These are phyloP conservation scores for Alternaria alternata DNA, from an alignment of 2,329 filamentous ascomycete genomes.

Conservation along the genomic window DNA sequence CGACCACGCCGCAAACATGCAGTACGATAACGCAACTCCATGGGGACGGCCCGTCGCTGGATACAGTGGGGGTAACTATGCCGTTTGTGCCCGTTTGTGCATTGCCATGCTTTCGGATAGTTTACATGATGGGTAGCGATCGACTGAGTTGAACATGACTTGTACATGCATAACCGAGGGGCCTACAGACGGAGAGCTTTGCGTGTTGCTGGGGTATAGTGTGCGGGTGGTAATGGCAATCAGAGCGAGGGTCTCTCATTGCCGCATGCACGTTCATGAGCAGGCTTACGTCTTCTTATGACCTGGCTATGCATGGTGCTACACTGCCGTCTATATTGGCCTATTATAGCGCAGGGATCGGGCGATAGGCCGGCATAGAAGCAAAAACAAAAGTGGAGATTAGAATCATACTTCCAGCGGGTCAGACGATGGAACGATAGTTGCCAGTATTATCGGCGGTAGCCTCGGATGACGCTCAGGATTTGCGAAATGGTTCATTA, in stretches of 20 bases:
- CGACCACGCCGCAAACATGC: neutral
- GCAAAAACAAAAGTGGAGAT: neutral
- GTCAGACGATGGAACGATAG: neutral
- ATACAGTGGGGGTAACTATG: neutral
- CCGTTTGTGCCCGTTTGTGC: neutral
- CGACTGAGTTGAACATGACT: neutral
- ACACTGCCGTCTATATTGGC: neutral
- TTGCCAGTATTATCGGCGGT: neutral
- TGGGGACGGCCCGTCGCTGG: conserved; percentile 8
- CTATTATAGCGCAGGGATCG: neutral
- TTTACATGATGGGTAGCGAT: neutral
- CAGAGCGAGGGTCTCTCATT: neutral
- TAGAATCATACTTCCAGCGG: neutral
- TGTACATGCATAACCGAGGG: neutral
- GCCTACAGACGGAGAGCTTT: neutral
- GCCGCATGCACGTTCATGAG: neutral
- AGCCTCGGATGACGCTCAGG: neutral
- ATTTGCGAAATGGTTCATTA: neutral
- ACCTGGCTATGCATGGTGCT: conserved; percentile 6
- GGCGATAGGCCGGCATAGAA: neutral
- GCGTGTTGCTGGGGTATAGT: neutral
- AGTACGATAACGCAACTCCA: neutral
- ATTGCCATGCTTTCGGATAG: neutral
- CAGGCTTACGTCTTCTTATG: neutral
- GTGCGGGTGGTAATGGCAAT: neutral